Conservation (phyloP, 495 filamentous ascomycete genomes). For the Penicillium canariense region DNA sequence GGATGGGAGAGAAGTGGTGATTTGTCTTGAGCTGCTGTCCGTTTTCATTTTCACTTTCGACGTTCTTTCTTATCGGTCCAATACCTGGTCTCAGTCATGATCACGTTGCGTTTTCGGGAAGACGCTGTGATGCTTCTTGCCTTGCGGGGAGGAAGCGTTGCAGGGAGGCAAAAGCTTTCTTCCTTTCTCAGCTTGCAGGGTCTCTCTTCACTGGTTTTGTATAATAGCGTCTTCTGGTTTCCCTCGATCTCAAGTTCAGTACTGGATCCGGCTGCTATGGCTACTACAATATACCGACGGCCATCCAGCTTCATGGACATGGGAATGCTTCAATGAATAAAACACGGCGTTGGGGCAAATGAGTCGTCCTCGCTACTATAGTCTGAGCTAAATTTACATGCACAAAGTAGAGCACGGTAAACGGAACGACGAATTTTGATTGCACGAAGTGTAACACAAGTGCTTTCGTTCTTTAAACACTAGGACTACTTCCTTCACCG, state of each 20-base stretch:
- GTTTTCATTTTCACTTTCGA: constrained; percentile 12
- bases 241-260: not conserved
- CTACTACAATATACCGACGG: not conserved
- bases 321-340: constrained; percentile 2
- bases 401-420: not conserved
- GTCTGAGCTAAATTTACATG: not conserved
- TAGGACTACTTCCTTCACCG: constrained; percentile 9
- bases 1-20: constrained; percentile 28
- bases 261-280: not conserved
- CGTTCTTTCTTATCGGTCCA: constrained; percentile 12
- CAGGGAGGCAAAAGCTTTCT: not conserved
- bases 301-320: not conserved
- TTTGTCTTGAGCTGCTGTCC: not conserved
- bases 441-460: not conserved
- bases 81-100: constrained; percentile 8
- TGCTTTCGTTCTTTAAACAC: constrained; percentile 9
- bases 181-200: not conserved
- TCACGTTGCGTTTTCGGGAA: constrained; percentile 1
- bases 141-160: not conserved
- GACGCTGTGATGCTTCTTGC: not conserved
- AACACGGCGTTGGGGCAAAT: not conserved
- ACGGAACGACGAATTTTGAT: not conserved
- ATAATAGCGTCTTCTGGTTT: constrained; percentile 24
- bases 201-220: constrained; percentile 17
- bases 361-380: not conserved